A percentile compares a stretch with the other conserved stretches of the same genome.
Conservation (phyloP, 2,329 filamentous ascomycete species). For the Lasiodiplodia gonubiensis region DNA sequence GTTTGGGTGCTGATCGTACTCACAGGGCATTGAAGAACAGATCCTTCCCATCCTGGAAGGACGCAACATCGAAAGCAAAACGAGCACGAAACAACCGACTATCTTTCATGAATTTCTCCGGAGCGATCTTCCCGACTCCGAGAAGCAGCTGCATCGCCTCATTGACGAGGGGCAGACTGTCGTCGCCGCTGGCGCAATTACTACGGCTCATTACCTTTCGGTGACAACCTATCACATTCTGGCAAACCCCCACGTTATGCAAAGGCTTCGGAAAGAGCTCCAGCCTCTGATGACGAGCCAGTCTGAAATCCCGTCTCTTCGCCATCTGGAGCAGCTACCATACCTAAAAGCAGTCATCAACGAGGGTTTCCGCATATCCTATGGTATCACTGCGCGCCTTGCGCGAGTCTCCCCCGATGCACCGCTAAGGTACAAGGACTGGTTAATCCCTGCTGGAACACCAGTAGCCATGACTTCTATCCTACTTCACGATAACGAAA, state of each 20-base stretch:
- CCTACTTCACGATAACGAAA: constrained; percentile 30
- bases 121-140: constrained; percentile 35
- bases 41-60: constrained; percentile 9
- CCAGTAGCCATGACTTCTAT: constrained; percentile 31
- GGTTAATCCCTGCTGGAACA: constrained; percentile 30
- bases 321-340: constrained; percentile 28
- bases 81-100: constrained; percentile 28
- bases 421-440: constrained; percentile 27
- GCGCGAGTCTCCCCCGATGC: constrained; percentile 30
- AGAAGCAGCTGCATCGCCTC: constrained; percentile 31
- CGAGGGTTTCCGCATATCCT: constrained; percentile 35
- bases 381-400: constrained; percentile 33
- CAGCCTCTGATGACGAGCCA: background rate
- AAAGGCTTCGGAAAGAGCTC: constrained; percentile 45
- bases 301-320: constrained; percentile 1
- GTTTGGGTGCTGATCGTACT: background rate
- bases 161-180: constrained; percentile 34
- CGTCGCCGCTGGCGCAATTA: constrained; percentile 47
- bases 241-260: constrained; percentile 38
- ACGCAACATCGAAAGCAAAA: background rate
- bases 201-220: constrained; percentile 43
- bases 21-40: constrained; percentile 5
- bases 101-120: constrained; percentile 42
- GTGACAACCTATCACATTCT: constrained; percentile 47
- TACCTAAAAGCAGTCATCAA: constrained; percentile 34